These are phyloP conservation scores for Prillingera fragicola DNA, from an alignment of 1,284 basidiomycete genomes.

Conservation along the genomic window DNA sequence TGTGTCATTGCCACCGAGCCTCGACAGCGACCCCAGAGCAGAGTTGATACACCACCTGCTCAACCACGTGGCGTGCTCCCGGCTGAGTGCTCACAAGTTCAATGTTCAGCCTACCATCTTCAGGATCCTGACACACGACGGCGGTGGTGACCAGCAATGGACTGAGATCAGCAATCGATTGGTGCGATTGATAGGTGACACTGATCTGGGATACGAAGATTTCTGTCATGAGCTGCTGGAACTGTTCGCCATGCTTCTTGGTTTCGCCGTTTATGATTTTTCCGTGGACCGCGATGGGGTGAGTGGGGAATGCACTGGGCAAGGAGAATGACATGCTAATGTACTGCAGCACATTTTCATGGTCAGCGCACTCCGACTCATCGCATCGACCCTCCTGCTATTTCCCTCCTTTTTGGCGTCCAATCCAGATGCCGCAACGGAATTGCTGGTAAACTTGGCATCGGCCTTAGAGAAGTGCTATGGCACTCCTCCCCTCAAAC, in stretches of 20 bases:
- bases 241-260: neutral
- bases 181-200: too few relatives aligned
- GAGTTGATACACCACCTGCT: conserved; percentile 38
- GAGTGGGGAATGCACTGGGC: too few relatives aligned
- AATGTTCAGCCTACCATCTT: conserved; percentile 30
- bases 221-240: conserved; percentile 2
- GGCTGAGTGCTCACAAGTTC: too few relatives aligned
- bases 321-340: neutral
- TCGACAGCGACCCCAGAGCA: conserved; percentile 11
- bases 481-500: conserved; percentile 4
- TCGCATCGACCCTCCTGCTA: conserved; percentile 16
- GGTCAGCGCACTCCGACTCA: conserved; percentile 12
- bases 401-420: conserved; percentile 15
- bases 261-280: neutral
- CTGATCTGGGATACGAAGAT: conserved; percentile 7
- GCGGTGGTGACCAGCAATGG: too few relatives aligned
- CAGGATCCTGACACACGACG: conserved; percentile 29
- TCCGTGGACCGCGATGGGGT: too few relatives aligned
- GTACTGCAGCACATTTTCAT: neutral
- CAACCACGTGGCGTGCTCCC: conserved; percentile 22
- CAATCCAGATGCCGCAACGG: neutral
- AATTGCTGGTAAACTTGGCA: neutral
- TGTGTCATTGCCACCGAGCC: neutral
- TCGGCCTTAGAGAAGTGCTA: too few relatives aligned
- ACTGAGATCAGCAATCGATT: too few relatives aligned